phyloP scores from a whole-genome alignment of 2,329 filamentous ascomycete species.

The Monosporascus sp. region DNA sequence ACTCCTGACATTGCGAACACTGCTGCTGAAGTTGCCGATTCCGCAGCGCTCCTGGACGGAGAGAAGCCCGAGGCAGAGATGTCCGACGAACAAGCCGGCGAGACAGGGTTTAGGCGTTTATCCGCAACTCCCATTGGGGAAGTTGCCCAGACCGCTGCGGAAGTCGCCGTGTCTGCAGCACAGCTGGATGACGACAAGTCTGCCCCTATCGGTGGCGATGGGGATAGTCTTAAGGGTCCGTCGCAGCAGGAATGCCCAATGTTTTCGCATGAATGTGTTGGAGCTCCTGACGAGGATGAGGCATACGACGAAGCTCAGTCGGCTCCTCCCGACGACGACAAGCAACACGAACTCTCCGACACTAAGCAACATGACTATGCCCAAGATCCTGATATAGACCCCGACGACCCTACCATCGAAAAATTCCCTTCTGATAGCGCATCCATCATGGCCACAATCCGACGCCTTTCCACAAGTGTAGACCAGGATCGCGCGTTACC shows the following conservation, averaged over 20 bases:
- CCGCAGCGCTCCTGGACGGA: constrained; percentile 26
- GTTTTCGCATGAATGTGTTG: constrained; percentile 23
- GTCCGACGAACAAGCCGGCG: constrained; percentile 27
- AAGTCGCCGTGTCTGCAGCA: constrained; percentile 38
- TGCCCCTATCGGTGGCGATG: constrained; percentile 3
- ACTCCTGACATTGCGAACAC: constrained; percentile 23
- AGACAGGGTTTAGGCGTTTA: constrained; percentile 27
- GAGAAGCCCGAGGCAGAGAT: constrained; percentile 26
- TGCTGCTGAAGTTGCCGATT: constrained; percentile 31
- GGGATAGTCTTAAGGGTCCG: not conserved
- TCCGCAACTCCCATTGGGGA: constrained; percentile 35
- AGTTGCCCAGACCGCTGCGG: constrained; percentile 37
- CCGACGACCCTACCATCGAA: constrained; percentile 24
- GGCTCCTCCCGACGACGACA: not conserved
- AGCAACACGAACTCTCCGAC: not conserved
- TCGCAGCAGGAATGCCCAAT: constrained; percentile 10
- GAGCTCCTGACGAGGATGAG: constrained; percentile 7
- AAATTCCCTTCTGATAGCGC: constrained; percentile 24
- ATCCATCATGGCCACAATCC: constrained; percentile 25
- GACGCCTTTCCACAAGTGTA: constrained; percentile 23
- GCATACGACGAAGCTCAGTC: constrained; percentile 3
- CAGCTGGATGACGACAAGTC: constrained; percentile 26
- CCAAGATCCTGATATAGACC: constrained; percentile 14
- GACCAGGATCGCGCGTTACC: constrained; percentile 21
- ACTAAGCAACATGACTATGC: not conserved